phyloP scores from a whole-genome alignment of 2,329 filamentous ascomycete genomes.

The Xylaria sp. region DNA sequence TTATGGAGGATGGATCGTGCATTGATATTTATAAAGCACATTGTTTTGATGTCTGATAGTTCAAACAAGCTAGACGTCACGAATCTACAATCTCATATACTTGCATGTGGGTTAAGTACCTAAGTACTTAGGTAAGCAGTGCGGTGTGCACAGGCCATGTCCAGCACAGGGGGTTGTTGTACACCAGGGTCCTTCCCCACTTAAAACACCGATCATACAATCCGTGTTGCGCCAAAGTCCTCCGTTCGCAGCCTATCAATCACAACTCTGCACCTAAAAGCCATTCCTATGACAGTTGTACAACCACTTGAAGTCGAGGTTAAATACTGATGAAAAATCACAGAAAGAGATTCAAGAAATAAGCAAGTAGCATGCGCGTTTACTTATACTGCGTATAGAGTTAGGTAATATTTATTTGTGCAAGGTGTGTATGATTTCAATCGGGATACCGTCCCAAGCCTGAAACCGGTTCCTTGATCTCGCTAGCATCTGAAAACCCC shows the following conservation, averaged over 20 bases:
- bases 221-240: background rate
- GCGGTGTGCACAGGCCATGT: no score
- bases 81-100: no score
- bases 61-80: background rate
- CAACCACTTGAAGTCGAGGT: no score
- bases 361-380: background rate
- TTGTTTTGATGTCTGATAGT: background rate
- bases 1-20: background rate
- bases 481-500: constrained; percentile 4
- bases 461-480: constrained; percentile 24
- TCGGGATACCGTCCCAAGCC: background rate
- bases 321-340: background rate
- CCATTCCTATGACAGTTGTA: background rate
- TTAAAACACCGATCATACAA: constrained; percentile 13
- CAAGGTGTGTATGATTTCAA: background rate
- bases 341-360: background rate
- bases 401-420: background rate
- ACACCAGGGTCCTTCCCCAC: background rate
- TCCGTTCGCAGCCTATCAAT: background rate
- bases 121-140: no score
- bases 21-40: constrained; percentile 1
- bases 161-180: background rate
- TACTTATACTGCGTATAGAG: no score
- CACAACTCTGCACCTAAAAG: background rate
- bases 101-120: no score